These are phyloP conservation scores for Withania somnifera DNA, from an alignment of 305 asterid species.

Conservation along the genomic window DNA sequence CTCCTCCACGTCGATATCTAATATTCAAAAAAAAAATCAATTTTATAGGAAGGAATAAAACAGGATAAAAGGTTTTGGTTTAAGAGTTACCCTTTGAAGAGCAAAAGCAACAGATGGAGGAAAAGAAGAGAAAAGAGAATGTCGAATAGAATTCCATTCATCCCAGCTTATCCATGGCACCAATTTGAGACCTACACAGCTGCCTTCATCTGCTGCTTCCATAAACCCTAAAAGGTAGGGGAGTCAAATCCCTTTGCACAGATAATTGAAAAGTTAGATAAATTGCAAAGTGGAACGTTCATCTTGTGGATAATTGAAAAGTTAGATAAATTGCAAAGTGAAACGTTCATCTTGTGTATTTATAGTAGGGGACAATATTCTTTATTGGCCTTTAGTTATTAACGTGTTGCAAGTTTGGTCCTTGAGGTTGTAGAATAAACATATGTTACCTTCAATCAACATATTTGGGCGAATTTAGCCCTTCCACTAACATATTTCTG, in stretches of 20 bases:
- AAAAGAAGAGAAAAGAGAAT: conserved; percentile 60
- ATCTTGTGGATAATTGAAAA: too few relatives aligned
- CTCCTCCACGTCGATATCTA: conserved; percentile 78
- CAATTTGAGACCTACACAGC: conserved; percentile 35
- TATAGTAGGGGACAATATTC: not conserved
- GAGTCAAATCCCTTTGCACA: too few relatives aligned
- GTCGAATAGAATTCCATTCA: conserved; percentile 55
- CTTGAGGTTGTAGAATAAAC: not conserved
- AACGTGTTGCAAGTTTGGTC: not conserved
- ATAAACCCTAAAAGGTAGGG: conserved; percentile 55
- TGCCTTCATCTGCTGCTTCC: conserved; percentile 22
- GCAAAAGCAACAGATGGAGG: conserved; percentile 42
- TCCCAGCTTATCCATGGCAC: conserved; percentile 95
- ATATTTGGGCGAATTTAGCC: not conserved
- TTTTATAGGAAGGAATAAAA: not conserved
- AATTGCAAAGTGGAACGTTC: too few relatives aligned
- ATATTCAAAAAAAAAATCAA: not conserved
- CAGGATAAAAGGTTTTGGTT: not conserved
- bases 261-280: too few relatives aligned
- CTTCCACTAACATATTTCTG: not conserved
- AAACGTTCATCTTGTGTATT: not conserved
- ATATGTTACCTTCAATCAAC: not conserved
- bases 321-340: not conserved
- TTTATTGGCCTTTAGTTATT: not conserved
- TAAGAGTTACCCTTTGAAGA: conserved; percentile 37